phyloP scores from a whole-genome alignment of 805 yeast genomes.

The Teunomyces aglyptinius region DNA sequence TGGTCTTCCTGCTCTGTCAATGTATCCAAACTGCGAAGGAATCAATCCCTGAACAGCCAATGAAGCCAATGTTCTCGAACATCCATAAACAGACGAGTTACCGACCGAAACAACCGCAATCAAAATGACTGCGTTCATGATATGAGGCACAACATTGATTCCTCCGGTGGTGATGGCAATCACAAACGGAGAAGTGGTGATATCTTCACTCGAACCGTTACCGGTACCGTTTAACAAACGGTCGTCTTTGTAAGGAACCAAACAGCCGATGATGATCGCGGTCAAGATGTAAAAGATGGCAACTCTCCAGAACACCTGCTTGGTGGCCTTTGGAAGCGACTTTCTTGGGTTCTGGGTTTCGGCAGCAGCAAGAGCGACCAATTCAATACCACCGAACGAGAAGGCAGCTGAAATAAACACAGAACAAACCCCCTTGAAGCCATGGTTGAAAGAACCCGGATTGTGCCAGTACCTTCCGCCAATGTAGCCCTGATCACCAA shows the following conservation, averaged over 20 bases:
- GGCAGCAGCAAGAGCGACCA: slow-evolving; percentile 58
- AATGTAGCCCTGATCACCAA: slow-evolving; percentile 22
- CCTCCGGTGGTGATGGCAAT: slow-evolving; percentile 65
- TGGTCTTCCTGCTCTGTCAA: slow-evolving; percentile 43
- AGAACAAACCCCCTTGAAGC: slow-evolving; percentile 23
- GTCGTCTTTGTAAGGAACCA: slow-evolving; percentile 52
- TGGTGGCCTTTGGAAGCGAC: slow-evolving; percentile 56
- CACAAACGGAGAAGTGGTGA: slow-evolving; percentile 73
- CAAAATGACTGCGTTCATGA: slow-evolving; percentile 72
- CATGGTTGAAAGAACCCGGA: slow-evolving; percentile 21
- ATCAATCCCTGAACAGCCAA: slow-evolving; percentile 70
- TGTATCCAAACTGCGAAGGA: slow-evolving; percentile 46
- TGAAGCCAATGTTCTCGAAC: slow-evolving; percentile 67
- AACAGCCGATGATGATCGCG: slow-evolving; percentile 31
- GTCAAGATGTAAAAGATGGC: slow-evolving; percentile 40
- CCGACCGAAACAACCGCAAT: slow-evolving; percentile 75
- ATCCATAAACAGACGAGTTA: slow-evolving; percentile 71
- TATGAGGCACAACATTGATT: slow-evolving; percentile 63
- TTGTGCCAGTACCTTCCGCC: slow-evolving; percentile 22
- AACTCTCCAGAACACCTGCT: slow-evolving; percentile 56
- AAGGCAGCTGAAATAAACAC: slow-evolving; percentile 54
- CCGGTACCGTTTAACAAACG: slow-evolving; percentile 50
- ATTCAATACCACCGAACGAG: slow-evolving; percentile 62
- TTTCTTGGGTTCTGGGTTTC: slow-evolving; percentile 54
- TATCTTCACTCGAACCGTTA: slow-evolving; percentile 13